Conservation (phyloP, 306 rosid genomes). For the Hippophae gyantsensis region DNA sequence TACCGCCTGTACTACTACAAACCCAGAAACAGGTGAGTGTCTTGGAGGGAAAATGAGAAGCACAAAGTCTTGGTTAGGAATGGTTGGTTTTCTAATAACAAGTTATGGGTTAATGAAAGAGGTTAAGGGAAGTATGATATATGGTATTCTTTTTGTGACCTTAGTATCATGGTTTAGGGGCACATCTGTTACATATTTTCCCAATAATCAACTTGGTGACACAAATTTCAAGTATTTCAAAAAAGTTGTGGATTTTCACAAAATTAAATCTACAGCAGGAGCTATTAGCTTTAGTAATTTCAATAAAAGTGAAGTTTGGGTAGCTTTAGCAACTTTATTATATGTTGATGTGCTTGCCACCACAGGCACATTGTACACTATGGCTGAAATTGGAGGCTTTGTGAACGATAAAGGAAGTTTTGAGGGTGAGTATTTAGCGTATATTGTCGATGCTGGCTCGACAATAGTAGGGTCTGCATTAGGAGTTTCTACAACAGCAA, state of each 20-base stretch:
- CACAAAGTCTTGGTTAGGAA: slow-evolving; percentile 74
- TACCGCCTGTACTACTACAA: slow-evolving; percentile 44
- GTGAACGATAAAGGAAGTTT: slow-evolving; percentile 57
- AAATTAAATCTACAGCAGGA: slow-evolving; percentile 62
- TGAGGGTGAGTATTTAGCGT: slow-evolving; percentile 86
- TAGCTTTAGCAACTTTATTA: slow-evolving; percentile 60
- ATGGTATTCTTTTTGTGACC: slow-evolving; percentile 74
- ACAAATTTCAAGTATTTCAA: slow-evolving; percentile 48
- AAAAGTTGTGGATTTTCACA: slow-evolving; percentile 65
- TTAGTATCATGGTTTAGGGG: slow-evolving; percentile 68
- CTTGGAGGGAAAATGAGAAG: slow-evolving; percentile 52
- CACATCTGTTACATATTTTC: slow-evolving; percentile 68
- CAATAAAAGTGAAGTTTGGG: slow-evolving; percentile 59
- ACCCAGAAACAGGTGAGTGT: slow-evolving; percentile 68
- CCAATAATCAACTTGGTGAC: slow-evolving; percentile 54
- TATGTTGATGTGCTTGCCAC: slow-evolving; percentile 77
- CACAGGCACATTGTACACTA: slow-evolving; percentile 72
- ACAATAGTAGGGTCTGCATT: slow-evolving; percentile 53
- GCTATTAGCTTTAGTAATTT: slow-evolving; percentile 47
- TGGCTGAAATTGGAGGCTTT: slow-evolving; percentile 79
- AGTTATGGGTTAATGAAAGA: slow-evolving; percentile 61
- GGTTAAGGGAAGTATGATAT: slow-evolving; percentile 77
- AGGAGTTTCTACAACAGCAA: slow-evolving; percentile 63
- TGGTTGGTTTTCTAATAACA: slow-evolving; percentile 53
- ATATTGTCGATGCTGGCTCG: slow-evolving; percentile 68